Evolutionary conservation across 2,329 filamentous ascomycete genomes (phyloP).

Genomic region (Fusarium pseudonygamai): DNA sequence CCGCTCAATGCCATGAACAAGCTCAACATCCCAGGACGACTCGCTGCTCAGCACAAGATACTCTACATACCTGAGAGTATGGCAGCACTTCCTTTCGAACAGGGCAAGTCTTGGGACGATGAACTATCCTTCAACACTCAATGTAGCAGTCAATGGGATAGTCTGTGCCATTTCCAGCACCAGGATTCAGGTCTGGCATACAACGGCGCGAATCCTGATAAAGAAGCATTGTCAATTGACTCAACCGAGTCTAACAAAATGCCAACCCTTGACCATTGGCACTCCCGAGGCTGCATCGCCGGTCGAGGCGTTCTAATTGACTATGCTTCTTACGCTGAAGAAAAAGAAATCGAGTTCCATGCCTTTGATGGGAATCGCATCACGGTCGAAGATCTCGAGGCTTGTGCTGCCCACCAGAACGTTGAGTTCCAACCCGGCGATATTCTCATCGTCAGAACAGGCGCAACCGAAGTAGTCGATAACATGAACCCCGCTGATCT

Average conservation of each 20-base stretch:
- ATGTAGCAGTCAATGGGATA: conserved; percentile 65
- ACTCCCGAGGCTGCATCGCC: conserved; percentile 45
- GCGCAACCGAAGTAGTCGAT: conserved; percentile 68
- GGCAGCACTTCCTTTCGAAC: conserved; percentile 20
- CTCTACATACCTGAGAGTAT: conserved; percentile 44
- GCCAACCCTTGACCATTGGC: conserved; percentile 61
- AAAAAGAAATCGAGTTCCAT: conserved; percentile 60
- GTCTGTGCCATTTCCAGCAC: conserved; percentile 56
- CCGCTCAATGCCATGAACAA: conserved; percentile 39
- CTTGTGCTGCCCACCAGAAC: conserved; percentile 67
- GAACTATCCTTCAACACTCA: conserved; percentile 66
- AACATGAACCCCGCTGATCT: conserved; percentile 51
- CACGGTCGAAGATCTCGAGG: conserved; percentile 62
- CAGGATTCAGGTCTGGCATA: conserved; percentile 56
- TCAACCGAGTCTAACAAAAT: conserved; percentile 29
- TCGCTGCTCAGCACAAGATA: conserved; percentile 47
- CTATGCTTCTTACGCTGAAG: conserved; percentile 60
- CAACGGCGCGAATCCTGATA: conserved; percentile 57
- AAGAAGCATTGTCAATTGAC: conserved; percentile 43
- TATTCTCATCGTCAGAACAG: conserved; percentile 72
- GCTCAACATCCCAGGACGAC: conserved; percentile 38
- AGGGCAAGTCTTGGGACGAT: conserved; percentile 52
- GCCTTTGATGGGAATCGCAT: conserved; percentile 64
- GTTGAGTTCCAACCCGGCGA: conserved; percentile 73
- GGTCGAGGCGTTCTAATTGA: conserved; percentile 65